Percentiles rank a stretch among this genome's conserved stretches.
Evolutionary conservation across 495 filamentous ascomycete genomes (phyloP).

Genomic region (Neurospora discreta): DNA sequence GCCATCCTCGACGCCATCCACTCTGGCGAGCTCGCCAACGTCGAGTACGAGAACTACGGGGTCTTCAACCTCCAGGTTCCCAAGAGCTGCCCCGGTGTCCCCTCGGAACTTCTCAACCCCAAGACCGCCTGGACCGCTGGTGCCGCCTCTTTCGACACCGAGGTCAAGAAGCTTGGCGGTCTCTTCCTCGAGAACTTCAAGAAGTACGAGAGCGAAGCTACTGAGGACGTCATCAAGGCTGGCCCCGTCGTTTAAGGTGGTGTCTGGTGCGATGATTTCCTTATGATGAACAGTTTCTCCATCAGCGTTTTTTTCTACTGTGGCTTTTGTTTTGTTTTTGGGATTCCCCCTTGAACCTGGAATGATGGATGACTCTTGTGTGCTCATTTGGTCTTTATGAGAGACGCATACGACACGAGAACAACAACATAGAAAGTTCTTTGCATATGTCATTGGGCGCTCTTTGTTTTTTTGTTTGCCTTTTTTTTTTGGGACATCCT

Average conservation of each 20-base stretch:
- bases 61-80: conserved; percentile 94
- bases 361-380: background rate
- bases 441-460: conserved; percentile 8
- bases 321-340: conserved; percentile 4
- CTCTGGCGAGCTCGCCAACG: conserved; percentile 83
- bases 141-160: conserved; percentile 62
- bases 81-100: conserved; percentile 74
- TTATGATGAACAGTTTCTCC: background rate
- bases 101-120: conserved; percentile 86
- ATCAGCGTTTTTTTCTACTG: background rate
- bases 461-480: background rate
- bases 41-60: conserved; percentile 88
- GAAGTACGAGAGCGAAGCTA: conserved; percentile 84
- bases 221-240: conserved; percentile 66
- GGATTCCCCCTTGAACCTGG: background rate
- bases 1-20: conserved; percentile 98
- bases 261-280: background rate
- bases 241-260: conserved; percentile 39
- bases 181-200: conserved; percentile 96
- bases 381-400: background rate
- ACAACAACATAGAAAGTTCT: background rate
- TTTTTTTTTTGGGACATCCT: background rate
- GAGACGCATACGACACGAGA: background rate
- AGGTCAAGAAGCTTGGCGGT: conserved; percentile 77
- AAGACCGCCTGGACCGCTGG: conserved; percentile 80